phyloP scores from a whole-genome alignment of 2,329 filamentous ascomycete genomes.

The Penicillium corylophilum region DNA sequence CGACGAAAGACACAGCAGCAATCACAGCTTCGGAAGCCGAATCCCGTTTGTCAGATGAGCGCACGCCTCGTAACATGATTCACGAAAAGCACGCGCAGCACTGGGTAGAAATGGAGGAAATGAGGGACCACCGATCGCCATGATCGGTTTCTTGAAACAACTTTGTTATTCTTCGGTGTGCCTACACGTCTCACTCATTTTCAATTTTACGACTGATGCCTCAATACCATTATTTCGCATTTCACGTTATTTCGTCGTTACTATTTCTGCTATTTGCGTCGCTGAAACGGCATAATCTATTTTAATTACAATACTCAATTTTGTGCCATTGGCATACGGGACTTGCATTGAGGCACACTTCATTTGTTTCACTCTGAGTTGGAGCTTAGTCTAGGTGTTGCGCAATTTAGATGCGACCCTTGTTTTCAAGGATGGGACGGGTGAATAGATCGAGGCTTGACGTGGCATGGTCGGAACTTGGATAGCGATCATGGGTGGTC shows the following conservation, averaged over 20 bases:
- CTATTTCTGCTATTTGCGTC: not conserved
- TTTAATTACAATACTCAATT: not conserved
- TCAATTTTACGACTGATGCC: not conserved
- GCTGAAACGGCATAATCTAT: not conserved
- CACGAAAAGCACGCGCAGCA: not conserved
- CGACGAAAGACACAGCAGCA: constrained; percentile 2
- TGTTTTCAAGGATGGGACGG: not conserved
- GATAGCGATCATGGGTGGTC: not conserved
- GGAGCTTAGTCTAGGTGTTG: not conserved
- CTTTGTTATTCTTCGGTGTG: not conserved
- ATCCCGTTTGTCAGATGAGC: constrained; percentile 7
- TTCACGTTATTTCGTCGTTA: not conserved
- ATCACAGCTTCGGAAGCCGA: constrained; percentile 10
- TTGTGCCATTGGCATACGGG: not conserved
- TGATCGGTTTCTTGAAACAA: not conserved
- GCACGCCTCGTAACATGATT: not conserved
- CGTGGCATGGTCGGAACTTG: not conserved
- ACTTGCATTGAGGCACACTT: not conserved
- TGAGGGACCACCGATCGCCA: not conserved
- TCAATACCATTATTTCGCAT: not conserved
- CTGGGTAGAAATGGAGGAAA: constrained; percentile 11
- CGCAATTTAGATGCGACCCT: not conserved
- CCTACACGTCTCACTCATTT: not conserved
- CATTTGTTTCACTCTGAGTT: not conserved
- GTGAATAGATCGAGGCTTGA: not conserved